Conservation (phyloP, 768 basidiomycete species). For the Pleurotus djamor region DNA sequence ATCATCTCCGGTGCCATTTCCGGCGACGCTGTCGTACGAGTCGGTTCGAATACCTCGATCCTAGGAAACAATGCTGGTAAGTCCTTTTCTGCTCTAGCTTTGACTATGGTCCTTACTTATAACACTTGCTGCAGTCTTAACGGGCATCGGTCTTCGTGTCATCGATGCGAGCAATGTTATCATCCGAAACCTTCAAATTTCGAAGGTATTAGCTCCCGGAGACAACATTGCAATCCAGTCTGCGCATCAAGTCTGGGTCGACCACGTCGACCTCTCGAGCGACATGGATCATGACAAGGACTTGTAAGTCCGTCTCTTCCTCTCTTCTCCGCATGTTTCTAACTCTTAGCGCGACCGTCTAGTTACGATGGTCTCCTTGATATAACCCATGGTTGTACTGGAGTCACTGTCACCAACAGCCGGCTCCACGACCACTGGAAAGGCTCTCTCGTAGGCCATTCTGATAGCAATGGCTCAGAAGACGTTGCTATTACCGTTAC, state of each 20-base stretch:
- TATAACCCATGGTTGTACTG: constrained; percentile 40
- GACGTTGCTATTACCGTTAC: constrained; percentile 22
- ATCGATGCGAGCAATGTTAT: constrained; percentile 41
- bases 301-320: constrained; percentile 18
- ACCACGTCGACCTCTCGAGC: constrained; percentile 42
- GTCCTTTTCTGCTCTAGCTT: background rate
- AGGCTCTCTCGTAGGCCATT: constrained; percentile 40
- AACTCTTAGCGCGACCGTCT: background rate
- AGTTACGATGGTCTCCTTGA: constrained; percentile 46
- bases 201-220: constrained; percentile 45
- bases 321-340: background rate
- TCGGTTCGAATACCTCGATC: constrained; percentile 42
- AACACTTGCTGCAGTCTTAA: constrained; percentile 28
- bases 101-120: background rate
- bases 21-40: constrained; percentile 35
- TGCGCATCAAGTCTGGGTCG: constrained; percentile 39
- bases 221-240: constrained; percentile 43
- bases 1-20: constrained; percentile 42
- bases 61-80: constrained; percentile 24
- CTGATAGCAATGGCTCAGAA: constrained; percentile 37
- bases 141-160: constrained; percentile 44
- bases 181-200: constrained; percentile 46
- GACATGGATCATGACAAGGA: constrained; percentile 44
- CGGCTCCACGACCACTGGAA: constrained; percentile 46
- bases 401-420: constrained; percentile 38